Base-by-base conservation (phyloP, 2,329 filamentous ascomycete genomes). In the Coniochaeta ligniaria region DNA sequence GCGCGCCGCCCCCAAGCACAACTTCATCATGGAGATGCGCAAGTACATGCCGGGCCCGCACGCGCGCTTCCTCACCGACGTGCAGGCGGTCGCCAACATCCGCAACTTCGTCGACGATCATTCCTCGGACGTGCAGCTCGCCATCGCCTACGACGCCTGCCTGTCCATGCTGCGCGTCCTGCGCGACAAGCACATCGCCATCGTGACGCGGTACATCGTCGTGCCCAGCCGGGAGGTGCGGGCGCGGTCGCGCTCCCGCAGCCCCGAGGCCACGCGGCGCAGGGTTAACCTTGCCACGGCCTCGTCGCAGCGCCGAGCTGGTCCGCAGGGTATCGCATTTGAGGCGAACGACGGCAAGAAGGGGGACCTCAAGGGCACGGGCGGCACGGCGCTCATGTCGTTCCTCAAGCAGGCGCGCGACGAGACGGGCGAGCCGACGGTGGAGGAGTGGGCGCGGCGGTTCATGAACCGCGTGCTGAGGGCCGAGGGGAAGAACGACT, bases 1-100 rank as follows among this genome's bases (percentile, higher is more conserved):
- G 59, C 71, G 75, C 1, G 76, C 79, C 38, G 78, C 82, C 38
- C 81, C 86, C 6, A 81, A 83, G 45, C 86, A 96, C 76, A 96
- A 95, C 69, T 99, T 99, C 76, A 94, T 99, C 70, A 86, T 90
- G 70, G 95, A 99, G 66, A 99, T 99, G 95, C 89, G 94, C 61
- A 84, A 84, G 54, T 99, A 99, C 76, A 99, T 99, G 95, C 95
- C 95, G 0, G 94, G 92, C 0, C 85, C 90, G 0, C 95, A 99
- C 71, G 89, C 92, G 3, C 87, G 90, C 45, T 99, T 99, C 76
- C 81, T 99, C 3, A 83, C 90, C 64, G 89, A 96, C 64, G 87
- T 97, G 14, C 81, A 85, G 57, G 79, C 79, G 17, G 87, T 97
- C 4, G 87, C 94, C 66, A 98, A 98, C 70, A 92, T 99, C 66